A percentile compares a stretch with the other conserved stretches of the same genome.
These are phyloP conservation scores for Stephania yunnanensis DNA, from an alignment of 164 flowering plant genomes.

Conservation along the genomic window DNA sequence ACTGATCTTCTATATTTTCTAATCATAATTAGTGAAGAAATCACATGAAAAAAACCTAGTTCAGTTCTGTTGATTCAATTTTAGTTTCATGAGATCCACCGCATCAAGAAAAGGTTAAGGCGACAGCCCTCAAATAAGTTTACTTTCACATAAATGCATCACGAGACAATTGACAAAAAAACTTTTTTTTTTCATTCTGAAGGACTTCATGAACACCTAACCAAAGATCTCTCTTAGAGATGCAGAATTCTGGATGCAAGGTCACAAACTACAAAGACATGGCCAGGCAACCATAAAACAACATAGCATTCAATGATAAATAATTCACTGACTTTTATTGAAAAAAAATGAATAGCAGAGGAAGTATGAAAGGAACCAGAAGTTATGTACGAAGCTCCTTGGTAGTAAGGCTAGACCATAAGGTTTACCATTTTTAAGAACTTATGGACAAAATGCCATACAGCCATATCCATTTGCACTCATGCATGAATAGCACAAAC, in stretches of 20 bases:
- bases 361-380: not conserved
- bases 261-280: not conserved
- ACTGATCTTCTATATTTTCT: too few relatives aligned
- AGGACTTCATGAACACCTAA: too few relatives aligned
- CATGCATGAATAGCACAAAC: not conserved
- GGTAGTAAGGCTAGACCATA: not conserved
- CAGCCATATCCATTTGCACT: not conserved
- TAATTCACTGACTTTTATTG: not conserved
- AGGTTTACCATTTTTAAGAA: not conserved
- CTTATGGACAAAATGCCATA: not conserved
- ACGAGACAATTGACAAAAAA: not conserved
- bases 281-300: not conserved
- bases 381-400: not conserved
- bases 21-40: too few relatives aligned
- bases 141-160: not conserved
- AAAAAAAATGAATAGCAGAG: not conserved
- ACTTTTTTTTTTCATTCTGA: too few relatives aligned
- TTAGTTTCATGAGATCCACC: constrained; percentile 1
- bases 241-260: too few relatives aligned
- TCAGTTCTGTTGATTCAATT: not conserved
- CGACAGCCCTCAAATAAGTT: not conserved
- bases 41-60: too few relatives aligned
- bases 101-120: not conserved
- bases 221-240: too few relatives aligned
- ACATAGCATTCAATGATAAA: not conserved